phyloP scores from a whole-genome alignment of 192 early-diverging fungal genomes.

The Coemansia sp. region DNA sequence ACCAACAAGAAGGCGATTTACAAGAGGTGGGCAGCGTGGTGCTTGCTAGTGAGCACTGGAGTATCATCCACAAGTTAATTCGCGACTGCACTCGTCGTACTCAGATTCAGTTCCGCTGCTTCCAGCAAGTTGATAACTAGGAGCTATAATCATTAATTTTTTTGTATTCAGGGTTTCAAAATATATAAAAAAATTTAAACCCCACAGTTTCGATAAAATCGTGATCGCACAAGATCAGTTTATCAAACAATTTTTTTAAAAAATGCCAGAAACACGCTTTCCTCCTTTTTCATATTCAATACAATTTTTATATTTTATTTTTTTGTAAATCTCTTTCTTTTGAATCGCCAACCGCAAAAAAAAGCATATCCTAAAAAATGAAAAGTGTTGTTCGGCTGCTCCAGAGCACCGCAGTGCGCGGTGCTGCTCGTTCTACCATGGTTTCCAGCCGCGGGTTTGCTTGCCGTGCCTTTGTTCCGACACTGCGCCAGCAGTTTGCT shows the following conservation, averaged over 20 bases:
- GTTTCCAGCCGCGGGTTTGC: constrained; percentile 5
- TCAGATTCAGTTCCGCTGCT: constrained; percentile 68
- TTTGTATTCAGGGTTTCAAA: no score
- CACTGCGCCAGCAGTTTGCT: background rate
- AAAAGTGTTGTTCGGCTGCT: constrained; percentile 24
- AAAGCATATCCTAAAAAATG: constrained; percentile 18
- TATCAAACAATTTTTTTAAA: no score
- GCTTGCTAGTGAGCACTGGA: constrained; percentile 46
- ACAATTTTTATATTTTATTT: background rate
- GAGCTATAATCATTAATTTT: no score
- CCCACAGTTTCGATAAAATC: no score
- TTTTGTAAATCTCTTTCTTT: background rate
- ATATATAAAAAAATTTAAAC: no score
- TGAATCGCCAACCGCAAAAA: background rate
- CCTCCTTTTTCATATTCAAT: background rate
- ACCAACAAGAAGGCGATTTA: constrained; percentile 17
- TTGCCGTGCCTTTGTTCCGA: background rate
- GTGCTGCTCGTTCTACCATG: background rate
- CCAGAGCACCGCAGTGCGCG: constrained; percentile 13
- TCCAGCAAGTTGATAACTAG: constrained; percentile 28
- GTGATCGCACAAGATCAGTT: no score
- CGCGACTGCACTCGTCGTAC: constrained; percentile 62
- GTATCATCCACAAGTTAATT: constrained; percentile 54
- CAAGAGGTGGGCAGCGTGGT: constrained; percentile 32
- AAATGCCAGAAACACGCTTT: no score